Evolutionary conservation across 805 yeast species (phyloP), one percentile per base, ranked within the genome.

Genomic region (Candida broadrunensis): DNA sequence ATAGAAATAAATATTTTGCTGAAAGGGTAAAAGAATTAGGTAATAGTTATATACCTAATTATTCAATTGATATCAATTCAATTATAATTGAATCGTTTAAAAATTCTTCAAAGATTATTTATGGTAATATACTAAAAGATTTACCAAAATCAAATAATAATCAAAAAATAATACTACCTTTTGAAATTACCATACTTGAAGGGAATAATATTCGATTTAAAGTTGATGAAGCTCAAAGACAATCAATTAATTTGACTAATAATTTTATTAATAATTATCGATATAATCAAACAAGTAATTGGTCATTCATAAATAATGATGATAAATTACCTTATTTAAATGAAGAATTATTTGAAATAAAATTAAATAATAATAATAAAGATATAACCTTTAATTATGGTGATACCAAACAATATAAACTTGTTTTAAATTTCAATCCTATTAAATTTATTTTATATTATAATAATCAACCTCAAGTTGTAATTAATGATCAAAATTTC

Each of bases 1-100:
- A 73, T 37, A 74, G 98, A 60, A 87, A 90, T 54, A 68, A 91
- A 41, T 80, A 78, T 42, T 88, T 76, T 55, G 86, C 88, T 1
- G 45, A 55, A 2, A 56, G 47, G 7, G 45, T 63, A 18, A 30
- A 37, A 11, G 18, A 33, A 4, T 6, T 16, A 13, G 39, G 32
- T 13, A 27, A 37, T 7, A 21, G 40, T 5, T 50, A 39, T 32
- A 24, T 17, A 21, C 46, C 63, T 12, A 51, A 50, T 9, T 67
- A 66, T 44, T 35, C 50, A 6, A 51, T 65, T 16, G 60, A 60
- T 35, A 39, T 49, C 1, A 30, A 12, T 27, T 47, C 60, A 5
- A 30, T 61, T 5, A 17, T 35, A 3, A 18, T 43, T 13, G 45
- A 38, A 4, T 25, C 27, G 4, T 44, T 44, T 2, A 46, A 54